A percentile compares a stretch with the other conserved stretches of the same genome.
Evolutionary conservation across 441 rosid genomes (phyloP).

Genomic region (Manihot esculenta): DNA sequence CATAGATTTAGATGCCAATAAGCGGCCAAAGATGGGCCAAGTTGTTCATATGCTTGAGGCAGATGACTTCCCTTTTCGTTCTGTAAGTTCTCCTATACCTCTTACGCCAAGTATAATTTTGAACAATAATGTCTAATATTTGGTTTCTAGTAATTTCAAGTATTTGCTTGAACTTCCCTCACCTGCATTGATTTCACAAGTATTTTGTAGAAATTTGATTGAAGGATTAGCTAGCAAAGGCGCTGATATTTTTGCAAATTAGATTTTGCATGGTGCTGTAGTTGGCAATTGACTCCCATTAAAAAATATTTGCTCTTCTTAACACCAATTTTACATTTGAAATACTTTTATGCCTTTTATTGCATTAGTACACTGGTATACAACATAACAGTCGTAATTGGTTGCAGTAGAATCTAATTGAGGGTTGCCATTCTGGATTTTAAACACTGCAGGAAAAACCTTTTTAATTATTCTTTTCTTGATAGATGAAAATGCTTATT

Average conservation of each 20-base stretch:
- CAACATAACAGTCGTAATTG: too few species aligned
- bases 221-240: neutral
- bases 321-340: neutral
- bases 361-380: too few species aligned
- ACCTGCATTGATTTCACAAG: neutral
- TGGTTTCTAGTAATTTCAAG: neutral
- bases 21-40: constrained; percentile 98
- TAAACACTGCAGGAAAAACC: neutral
- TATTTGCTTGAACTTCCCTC: too few species aligned
- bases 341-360: neutral
- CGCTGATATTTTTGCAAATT: neutral
- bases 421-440: neutral
- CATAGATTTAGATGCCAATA: constrained; percentile 75
- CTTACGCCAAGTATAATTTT: neutral
- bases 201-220: neutral
- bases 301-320: neutral
- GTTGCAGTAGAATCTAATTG: too few species aligned
- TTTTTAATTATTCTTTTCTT: neutral
- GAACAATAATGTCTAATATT: neutral
- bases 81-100: constrained; percentile 40
- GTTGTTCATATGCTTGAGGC: constrained; percentile 94
- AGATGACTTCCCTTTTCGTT: constrained; percentile 83
- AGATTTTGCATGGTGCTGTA: neutral
- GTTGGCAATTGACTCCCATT: constrained; percentile 1
- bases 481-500: neutral